These are phyloP conservation scores for Eucalyptus cladocalyx DNA, from an alignment of 345 rosid species.

Conservation along the genomic window DNA sequence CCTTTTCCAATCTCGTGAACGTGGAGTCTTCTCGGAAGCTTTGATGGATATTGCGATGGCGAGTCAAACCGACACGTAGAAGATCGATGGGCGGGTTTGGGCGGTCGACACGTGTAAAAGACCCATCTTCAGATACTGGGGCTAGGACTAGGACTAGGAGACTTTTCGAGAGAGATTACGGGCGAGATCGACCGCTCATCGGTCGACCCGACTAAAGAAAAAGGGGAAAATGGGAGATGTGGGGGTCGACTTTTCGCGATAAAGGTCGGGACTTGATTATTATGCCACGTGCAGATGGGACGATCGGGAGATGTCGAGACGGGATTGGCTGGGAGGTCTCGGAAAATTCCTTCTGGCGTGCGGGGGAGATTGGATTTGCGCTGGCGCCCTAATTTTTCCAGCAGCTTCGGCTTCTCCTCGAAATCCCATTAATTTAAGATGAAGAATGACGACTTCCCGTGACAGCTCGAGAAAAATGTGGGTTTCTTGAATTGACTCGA, in stretches of 20 bases:
- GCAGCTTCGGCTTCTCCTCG: not conserved
- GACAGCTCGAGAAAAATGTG: not conserved
- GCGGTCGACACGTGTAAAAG: not conserved
- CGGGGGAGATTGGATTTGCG: not conserved
- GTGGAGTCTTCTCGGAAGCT: constrained; percentile 2
- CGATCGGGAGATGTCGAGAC: not conserved
- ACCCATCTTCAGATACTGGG: not conserved
- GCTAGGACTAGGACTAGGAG: not conserved
- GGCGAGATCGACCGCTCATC: not conserved
- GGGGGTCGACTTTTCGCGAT: not conserved
- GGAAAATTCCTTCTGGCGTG: not conserved
- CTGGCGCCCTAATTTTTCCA: not conserved
- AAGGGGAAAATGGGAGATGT: accelerated
- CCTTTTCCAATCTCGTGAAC: constrained; percentile 9
- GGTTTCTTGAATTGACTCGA: not conserved
- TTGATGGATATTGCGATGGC: not conserved
- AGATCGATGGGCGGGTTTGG: not conserved
- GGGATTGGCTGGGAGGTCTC: not conserved
- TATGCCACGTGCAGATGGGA: constrained; percentile 8
- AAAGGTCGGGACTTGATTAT: not conserved
- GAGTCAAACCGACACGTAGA: constrained; percentile 19
- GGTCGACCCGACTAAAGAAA: not conserved
- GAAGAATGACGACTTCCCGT: not conserved
- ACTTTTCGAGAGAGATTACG: not conserved
- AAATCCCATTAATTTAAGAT: not conserved